Evolutionary conservation across 2,329 filamentous ascomycete species (phyloP).

Genomic region (Lachnellula subtilissima): DNA sequence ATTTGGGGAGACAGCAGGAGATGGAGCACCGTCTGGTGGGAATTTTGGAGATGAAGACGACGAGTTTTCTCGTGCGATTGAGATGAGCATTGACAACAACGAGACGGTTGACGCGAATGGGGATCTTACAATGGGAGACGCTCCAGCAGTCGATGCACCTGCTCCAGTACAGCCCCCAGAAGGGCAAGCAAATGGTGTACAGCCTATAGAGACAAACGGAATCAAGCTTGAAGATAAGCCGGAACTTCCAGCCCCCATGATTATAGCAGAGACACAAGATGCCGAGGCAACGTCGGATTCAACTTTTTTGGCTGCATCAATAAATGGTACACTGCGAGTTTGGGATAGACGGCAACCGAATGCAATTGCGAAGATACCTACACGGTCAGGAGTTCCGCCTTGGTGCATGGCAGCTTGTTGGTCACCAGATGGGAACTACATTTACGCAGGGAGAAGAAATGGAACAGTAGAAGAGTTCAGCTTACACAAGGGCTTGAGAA

Average conservation of each 20-base stretch:
- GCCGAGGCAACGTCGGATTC: conserved; percentile 61
- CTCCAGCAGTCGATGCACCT: conserved; percentile 3
- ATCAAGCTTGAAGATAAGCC: conserved; percentile 10
- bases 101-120: conserved; percentile 23
- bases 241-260: conserved; percentile 8
- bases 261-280: conserved; percentile 41
- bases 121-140: conserved; percentile 25
- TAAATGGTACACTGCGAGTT: conserved; percentile 83
- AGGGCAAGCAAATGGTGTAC: neutral
- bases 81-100: conserved; percentile 34
- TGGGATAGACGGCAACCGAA: conserved; percentile 80
- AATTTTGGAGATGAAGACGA: conserved; percentile 79
- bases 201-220: conserved; percentile 12
- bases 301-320: conserved; percentile 83
- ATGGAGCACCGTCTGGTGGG: conserved; percentile 48
- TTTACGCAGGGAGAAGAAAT: conserved; percentile 88
- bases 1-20: conserved; percentile 72
- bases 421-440: conserved; percentile 91
- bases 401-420: conserved; percentile 99
- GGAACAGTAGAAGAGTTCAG: conserved; percentile 90
- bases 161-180: conserved; percentile 22
- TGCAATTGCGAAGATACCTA: conserved; percentile 74
- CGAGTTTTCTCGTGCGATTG: conserved; percentile 73
- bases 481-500: conserved; percentile 73
- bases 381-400: conserved; percentile 71